phyloP scores from a whole-genome alignment of 305 asterid genomes.

The Stenogyne calaminthoides region DNA sequence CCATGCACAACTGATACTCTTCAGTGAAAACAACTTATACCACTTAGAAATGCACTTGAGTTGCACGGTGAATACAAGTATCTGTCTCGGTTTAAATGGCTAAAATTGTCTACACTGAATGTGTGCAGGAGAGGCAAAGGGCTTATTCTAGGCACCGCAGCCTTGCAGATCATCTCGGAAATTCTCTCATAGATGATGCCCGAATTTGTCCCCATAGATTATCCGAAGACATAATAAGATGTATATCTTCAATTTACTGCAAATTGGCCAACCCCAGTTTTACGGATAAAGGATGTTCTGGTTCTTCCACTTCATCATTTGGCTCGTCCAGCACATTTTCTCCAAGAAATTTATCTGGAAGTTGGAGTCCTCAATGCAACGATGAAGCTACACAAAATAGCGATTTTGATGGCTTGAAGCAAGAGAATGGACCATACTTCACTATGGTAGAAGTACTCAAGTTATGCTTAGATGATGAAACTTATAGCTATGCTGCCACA shows the following conservation, averaged over 20 bases:
- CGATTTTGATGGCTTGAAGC: constrained; percentile 47
- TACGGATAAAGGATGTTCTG: constrained; percentile 51
- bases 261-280: constrained; percentile 56
- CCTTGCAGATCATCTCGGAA: constrained; percentile 79
- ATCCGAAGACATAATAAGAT: constrained; percentile 72
- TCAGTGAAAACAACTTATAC: no score
- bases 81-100: background rate
- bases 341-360: constrained; percentile 74
- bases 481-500: constrained; percentile 62
- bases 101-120: background rate
- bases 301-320: constrained; percentile 68
- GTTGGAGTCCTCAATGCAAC: constrained; percentile 77
- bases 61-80: no score
- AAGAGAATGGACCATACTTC: constrained; percentile 51
- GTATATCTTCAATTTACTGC: constrained; percentile 81
- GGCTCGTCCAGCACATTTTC: constrained; percentile 81
- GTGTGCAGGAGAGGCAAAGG: constrained; percentile 57
- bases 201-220: constrained; percentile 55
- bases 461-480: constrained; percentile 65
- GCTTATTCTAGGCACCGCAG: constrained; percentile 53
- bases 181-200: constrained; percentile 49
- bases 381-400: constrained; percentile 44
- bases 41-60: no score
- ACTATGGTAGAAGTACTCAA: constrained; percentile 56
- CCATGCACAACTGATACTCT: no score